phyloP scores from a whole-genome alignment of 495 filamentous ascomycete genomes.

The Penicillium silybi region DNA sequence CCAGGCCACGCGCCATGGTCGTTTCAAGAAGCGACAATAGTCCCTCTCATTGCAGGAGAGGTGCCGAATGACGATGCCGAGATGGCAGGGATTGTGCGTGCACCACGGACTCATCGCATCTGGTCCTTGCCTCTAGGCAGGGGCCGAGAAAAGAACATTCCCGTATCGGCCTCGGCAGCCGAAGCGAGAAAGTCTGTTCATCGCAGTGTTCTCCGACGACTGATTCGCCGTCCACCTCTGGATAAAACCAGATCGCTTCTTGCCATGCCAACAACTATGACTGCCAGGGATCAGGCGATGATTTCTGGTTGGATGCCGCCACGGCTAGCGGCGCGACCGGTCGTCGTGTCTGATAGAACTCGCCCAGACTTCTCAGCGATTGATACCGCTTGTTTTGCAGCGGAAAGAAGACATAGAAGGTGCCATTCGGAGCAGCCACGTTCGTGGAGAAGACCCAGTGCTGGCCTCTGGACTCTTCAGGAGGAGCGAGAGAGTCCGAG shows the following conservation, averaged over 20 bases:
- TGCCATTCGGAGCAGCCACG: conserved; percentile 44
- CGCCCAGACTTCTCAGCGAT: neutral
- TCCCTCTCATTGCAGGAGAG: conserved; percentile 22
- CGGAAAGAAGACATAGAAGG: conserved; percentile 32
- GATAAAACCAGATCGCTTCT: conserved; percentile 35
- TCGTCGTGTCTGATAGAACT: conserved; percentile 3
- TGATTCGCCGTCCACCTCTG: conserved; percentile 34
- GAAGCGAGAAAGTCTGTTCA: conserved; percentile 17
- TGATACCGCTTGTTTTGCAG: conserved; percentile 9
- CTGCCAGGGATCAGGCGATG: conserved; percentile 14
- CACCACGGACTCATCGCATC: conserved; percentile 18
- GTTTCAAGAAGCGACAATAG: conserved; percentile 17
- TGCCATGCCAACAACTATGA: conserved; percentile 27
- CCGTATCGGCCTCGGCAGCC: conserved; percentile 10
- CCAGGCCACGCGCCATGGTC: conserved; percentile 6
- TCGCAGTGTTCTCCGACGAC: conserved; percentile 25
- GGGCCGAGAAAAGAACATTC: conserved; percentile 3
- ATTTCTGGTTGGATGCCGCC: conserved; percentile 27
- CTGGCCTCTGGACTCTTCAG: conserved; percentile 36
- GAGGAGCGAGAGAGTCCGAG: conserved; percentile 14
- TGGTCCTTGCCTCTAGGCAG: conserved; percentile 16
- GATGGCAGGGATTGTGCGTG: conserved; percentile 34
- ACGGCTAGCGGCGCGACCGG: conserved; percentile 5
- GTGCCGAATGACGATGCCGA: conserved; percentile 21
- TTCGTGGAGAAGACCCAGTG: conserved; percentile 38